phyloP scores from a whole-genome alignment of 2,329 filamentous ascomycete species.

The Lojkania enalia region DNA sequence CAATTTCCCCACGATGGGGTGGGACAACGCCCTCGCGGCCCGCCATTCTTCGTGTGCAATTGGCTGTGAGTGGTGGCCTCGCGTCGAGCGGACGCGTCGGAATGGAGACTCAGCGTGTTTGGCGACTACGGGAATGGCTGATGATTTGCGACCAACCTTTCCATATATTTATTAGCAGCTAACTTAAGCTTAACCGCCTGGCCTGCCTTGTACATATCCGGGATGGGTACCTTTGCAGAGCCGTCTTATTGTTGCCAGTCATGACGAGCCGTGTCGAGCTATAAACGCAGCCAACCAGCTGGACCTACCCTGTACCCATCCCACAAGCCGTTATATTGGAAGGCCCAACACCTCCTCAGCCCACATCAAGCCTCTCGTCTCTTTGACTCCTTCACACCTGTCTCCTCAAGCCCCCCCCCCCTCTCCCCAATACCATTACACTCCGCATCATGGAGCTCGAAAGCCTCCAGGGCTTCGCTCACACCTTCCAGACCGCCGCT shows the following conservation, averaged over 20 bases:
- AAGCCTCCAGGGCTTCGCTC: slow-evolving; percentile 18
- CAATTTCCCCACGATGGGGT: too few relatives aligned
- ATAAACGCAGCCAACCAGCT: too few relatives aligned
- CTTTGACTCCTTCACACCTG: neutral
- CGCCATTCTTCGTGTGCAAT: too few relatives aligned
- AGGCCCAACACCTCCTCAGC: too few relatives aligned
- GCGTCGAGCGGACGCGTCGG: too few relatives aligned
- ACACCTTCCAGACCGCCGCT: slow-evolving; percentile 27
- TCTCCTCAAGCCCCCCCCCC: neutral
- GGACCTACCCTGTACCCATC: too few relatives aligned
- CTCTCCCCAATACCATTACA: neutral
- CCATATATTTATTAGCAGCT: neutral
- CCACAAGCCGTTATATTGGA: too few relatives aligned
- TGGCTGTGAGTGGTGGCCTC: too few relatives aligned
- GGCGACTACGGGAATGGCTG: neutral
- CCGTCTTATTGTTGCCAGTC: neutral
- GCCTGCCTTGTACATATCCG: neutral
- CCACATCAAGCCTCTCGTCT: too few relatives aligned
- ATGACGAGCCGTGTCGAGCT: neutral
- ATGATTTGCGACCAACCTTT: neutral
- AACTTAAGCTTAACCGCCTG: neutral
- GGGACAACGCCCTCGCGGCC: too few relatives aligned
- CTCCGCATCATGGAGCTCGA: slow-evolving; percentile 23
- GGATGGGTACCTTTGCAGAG: neutral
- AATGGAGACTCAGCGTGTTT: too few relatives aligned